These are phyloP conservation scores for Fomitopsis palustris DNA, from an alignment of 1,284 basidiomycete species.

Conservation along the genomic window DNA sequence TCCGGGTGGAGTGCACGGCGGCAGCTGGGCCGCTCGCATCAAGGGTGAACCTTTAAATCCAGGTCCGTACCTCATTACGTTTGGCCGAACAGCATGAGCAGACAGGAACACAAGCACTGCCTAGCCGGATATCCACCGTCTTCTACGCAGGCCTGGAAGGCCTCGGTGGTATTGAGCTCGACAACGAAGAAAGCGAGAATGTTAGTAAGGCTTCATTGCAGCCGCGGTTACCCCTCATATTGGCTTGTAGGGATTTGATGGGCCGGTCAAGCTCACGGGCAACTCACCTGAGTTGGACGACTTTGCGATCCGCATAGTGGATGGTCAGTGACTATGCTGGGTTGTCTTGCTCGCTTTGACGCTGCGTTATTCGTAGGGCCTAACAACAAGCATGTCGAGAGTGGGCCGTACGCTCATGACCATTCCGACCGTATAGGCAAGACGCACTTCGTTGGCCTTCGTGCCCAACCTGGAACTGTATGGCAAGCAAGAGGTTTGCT, in stretches of 20 bases:
- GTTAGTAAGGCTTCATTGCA: constrained; percentile 38
- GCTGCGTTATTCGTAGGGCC: constrained; percentile 39
- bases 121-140: constrained; percentile 69
- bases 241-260: constrained; percentile 63
- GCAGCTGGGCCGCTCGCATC: constrained; percentile 88
- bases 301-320: constrained; percentile 78
- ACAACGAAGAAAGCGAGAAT: constrained; percentile 70
- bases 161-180: constrained; percentile 76
- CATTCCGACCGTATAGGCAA: constrained; percentile 69
- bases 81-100: neutral
- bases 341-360: neutral
- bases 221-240: constrained; percentile 3
- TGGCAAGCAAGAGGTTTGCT: constrained; percentile 81
- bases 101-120: constrained; percentile 34
- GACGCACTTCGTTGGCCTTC: constrained; percentile 70
- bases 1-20: constrained; percentile 73
- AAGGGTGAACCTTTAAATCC: constrained; percentile 76
- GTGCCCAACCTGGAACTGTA: constrained; percentile 59
- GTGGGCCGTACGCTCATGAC: constrained; percentile 51
- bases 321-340: constrained; percentile 46
- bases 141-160: constrained; percentile 90
- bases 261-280: constrained; percentile 66
- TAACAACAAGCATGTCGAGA: constrained; percentile 50
- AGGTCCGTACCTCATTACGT: constrained; percentile 39
- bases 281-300: constrained; percentile 76